A percentile compares a stretch with the other conserved stretches of the same genome.
Conservation (phyloP, 192 early-diverging fungal genomes). For the Gigaspora rosea region DNA sequence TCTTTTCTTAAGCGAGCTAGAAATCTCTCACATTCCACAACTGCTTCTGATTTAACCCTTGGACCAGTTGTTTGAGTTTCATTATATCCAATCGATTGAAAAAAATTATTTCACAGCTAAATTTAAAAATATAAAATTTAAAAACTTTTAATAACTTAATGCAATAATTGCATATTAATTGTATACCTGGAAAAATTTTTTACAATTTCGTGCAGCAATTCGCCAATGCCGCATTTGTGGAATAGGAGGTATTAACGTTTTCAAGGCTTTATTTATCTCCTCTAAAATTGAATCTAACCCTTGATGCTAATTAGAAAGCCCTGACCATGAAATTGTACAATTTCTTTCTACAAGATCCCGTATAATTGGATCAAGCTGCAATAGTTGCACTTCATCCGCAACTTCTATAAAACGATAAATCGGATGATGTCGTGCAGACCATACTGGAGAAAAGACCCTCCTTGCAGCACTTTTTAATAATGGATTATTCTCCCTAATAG, state of each 20-base stretch:
- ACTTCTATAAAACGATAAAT: too few species aligned
- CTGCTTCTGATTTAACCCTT: constrained; percentile 5
- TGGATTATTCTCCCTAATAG: neutral
- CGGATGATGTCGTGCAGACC: too few species aligned
- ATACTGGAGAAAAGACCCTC: too few species aligned
- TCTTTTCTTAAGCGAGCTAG: neutral
- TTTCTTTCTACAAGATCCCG: too few species aligned
- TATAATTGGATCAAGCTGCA: too few species aligned
- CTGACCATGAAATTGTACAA: neutral
- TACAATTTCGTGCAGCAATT: constrained; percentile 14
- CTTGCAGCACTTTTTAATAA: constrained; percentile 22
- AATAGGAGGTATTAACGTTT: constrained; percentile 26
- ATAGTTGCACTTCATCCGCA: too few species aligned
- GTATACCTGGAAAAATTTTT: constrained; percentile 1
- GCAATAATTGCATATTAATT: neutral
- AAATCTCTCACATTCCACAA: neutral
- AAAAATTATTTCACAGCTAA: constrained; percentile 19
- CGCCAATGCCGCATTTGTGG: constrained; percentile 6
- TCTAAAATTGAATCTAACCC: too few species aligned
- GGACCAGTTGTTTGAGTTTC: constrained; percentile 6
- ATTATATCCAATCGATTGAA: constrained; percentile 14
- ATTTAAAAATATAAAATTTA: neutral
- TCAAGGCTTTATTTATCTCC: constrained; percentile 18
- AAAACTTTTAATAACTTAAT: neutral
- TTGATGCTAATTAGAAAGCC: neutral